Base-by-base conservation (phyloP, 495 filamentous ascomycete species). In the Neurospora tetraspora region DNA sequence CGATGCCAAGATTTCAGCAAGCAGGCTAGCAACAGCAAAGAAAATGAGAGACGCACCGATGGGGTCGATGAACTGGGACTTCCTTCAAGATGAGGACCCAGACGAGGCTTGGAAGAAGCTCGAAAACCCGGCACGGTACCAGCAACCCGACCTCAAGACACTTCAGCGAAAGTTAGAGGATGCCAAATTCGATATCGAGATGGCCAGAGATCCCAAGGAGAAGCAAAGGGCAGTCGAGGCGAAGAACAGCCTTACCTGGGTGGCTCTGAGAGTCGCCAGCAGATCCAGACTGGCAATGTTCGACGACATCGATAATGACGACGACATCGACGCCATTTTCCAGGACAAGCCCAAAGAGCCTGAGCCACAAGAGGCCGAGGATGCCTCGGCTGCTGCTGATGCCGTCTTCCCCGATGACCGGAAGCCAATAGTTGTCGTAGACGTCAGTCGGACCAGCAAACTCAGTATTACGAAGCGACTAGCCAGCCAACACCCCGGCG, bases 231-330 rank as follows among this genome's bases (percentile, higher is more conserved):
- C 92, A 20, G 78, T 88, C 36, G 90, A 91, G 69, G 82, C 88
- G 4, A 96, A 94, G 79, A 86, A 88, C 31, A 97, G 93, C 84
- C 94, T 96, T 81, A 91, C 88, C 39, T 99, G 96, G 96, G 88
- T 93, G 73, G 90, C 91, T 23, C 83, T 98, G 65, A 89, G 96
- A 43, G 87, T 97, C 71, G 91, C 93, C 5, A 88, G 89, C 47
- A 90, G 86, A 76, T 88, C 83, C 74, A 91, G 90, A 74, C 87
- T 98, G 37, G 86, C 87, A 45, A 78, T 88, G 14, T 97, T 98
- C 77, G 93, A 97, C 78, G 93, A 92, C 78, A 90, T 97, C 20
- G 94, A 96, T 20, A 89, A 94, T 75, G 91, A 90, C 53, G 90
- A 92, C 74, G 92, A 92, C 43, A 82, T 88, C 61, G 83, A 86